Conservation (phyloP, 129 eudicot species). For the Flaveria bidentis region DNA sequence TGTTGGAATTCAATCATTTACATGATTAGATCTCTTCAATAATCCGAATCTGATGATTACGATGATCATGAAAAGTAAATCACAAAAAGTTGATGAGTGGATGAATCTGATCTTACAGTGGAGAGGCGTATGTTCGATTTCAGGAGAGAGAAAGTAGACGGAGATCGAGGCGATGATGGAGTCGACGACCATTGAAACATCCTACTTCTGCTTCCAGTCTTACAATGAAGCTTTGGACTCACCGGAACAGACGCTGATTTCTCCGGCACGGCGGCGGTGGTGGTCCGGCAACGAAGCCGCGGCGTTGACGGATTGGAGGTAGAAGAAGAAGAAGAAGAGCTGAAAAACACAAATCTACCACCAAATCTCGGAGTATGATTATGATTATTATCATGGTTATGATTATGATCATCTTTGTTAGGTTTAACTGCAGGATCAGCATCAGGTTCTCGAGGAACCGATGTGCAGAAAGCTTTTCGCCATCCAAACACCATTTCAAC, state of each 20-base stretch:
- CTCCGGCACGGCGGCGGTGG: constrained; percentile 18
- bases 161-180: constrained; percentile 81
- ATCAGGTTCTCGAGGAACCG: constrained; percentile 62
- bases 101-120: constrained; percentile 45
- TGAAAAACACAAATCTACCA: constrained; percentile 49
- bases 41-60: constrained; percentile 12
- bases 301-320: constrained; percentile 65
- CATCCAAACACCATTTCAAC: constrained; percentile 74
- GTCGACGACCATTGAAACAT: constrained; percentile 53
- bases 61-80: constrained; percentile 15
- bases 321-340: constrained; percentile 29
- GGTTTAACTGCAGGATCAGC: constrained; percentile 28
- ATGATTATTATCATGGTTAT: too few relatives aligned
- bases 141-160: constrained; percentile 70
- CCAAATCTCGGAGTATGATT: constrained; percentile 13
- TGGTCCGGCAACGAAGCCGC: constrained; percentile 56
- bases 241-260: constrained; percentile 45
- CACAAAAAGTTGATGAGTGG: not conserved
- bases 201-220: constrained; percentile 42
- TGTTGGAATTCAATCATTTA: not conserved
- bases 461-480: constrained; percentile 93
- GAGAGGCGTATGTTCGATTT: constrained; percentile 68
- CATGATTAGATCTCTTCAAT: not conserved
- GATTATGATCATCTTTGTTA: too few relatives aligned
- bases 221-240: constrained; percentile 65